Percentiles rank a stretch among this genome's conserved stretches.
phyloP scores from a whole-genome alignment of 139 green algal species.

The Chlorella sp. region DNA sequence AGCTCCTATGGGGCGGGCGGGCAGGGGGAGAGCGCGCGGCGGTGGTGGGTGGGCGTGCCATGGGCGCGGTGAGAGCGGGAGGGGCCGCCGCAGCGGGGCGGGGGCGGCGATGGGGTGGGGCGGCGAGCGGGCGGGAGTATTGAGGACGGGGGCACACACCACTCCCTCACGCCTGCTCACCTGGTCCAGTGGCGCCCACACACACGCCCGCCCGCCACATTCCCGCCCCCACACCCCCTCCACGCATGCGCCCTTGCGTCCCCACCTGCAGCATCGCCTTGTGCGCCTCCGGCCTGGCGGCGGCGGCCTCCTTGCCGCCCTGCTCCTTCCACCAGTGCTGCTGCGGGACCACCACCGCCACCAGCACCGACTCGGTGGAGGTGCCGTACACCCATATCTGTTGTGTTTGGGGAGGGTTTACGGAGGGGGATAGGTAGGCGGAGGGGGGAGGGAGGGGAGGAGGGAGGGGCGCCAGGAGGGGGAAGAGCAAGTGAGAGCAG shows the following conservation, averaged over 20 bases:
- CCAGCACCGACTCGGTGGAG: slow-evolving; percentile 63
- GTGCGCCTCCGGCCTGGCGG: slow-evolving; percentile 11
- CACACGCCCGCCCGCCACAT: no score
- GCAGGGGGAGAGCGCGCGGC: background rate
- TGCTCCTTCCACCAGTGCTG: slow-evolving; percentile 44
- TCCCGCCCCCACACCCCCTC: no score
- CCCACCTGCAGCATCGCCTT: slow-evolving; percentile 46
- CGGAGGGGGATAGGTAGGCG: background rate
- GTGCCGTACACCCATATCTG: slow-evolving; percentile 89
- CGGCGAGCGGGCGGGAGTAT: background rate
- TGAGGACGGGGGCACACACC: no score
- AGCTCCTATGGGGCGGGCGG: slow-evolving; percentile 37
- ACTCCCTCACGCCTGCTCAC: no score
- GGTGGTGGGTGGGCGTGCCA: no score
- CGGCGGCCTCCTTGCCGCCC: background rate
- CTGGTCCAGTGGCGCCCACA: no score
- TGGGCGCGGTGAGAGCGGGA: no score
- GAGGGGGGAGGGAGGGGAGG: background rate
- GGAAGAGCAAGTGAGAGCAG: background rate
- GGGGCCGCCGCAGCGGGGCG: no score
- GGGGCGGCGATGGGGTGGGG: background rate
- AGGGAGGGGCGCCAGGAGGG: background rate
- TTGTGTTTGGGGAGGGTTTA: background rate
- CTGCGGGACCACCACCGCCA: slow-evolving; percentile 89
- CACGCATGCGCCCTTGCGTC: no score